Percentiles rank a stretch among this genome's conserved stretches.
Conservation (phyloP, 176 grass and related monocot species). For the Eremochloa ophiuroides region DNA sequence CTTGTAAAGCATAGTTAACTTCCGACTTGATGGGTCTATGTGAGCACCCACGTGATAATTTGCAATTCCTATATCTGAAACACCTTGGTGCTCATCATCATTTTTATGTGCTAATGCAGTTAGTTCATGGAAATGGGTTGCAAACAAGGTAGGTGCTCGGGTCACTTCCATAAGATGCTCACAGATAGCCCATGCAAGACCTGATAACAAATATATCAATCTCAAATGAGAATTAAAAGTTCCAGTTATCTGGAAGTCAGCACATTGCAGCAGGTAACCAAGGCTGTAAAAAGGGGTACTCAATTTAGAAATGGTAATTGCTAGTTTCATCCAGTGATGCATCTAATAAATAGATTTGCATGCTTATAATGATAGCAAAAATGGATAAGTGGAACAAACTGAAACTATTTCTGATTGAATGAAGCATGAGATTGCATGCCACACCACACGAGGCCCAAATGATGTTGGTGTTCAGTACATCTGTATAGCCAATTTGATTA, state of each 20-base stretch:
- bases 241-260: conserved; percentile 17
- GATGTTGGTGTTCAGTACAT: neutral
- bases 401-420: neutral
- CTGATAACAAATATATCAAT: conserved; percentile 37
- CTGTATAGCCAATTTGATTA: neutral
- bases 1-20: conserved; percentile 99
- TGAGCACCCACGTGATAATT: conserved; percentile 99
- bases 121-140: conserved; percentile 98
- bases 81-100: conserved; percentile 32
- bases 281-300: neutral
- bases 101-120: conserved; percentile 72
- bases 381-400: neutral
- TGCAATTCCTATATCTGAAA: conserved; percentile 55
- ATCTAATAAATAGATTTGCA: neutral
- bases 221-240: neutral
- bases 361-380: neutral
- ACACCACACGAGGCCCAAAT: neutral
- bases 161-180: conserved; percentile 96
- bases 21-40: conserved; percentile 84
- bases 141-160: conserved; percentile 85
- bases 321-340: neutral
- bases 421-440: neutral
- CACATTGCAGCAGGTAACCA: conserved; percentile 15
- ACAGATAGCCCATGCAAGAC: conserved; percentile 97
- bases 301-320: neutral